A percentile compares a stretch with the other conserved stretches of the same genome.
phyloP scores from a whole-genome alignment of 768 basidiomycete genomes.

The Pisolithus tinctorius region DNA sequence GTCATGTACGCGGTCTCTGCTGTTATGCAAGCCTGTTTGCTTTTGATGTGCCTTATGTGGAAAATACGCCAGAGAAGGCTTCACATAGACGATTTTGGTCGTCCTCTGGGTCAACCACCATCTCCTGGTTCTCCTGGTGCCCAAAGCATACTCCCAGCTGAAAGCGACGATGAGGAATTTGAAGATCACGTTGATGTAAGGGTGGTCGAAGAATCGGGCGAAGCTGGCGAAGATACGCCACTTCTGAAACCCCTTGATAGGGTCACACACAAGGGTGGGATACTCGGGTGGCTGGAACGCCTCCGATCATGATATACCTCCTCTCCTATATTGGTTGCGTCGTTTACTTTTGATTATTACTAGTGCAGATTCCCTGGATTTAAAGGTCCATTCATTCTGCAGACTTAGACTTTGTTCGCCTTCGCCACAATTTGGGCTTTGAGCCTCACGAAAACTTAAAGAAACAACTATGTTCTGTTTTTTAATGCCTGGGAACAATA shows the following conservation, averaged over 20 bases:
- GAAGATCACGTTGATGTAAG: neutral
- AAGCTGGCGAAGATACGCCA: neutral
- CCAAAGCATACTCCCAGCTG: neutral
- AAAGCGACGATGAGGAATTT: neutral
- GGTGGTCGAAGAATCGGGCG: neutral
- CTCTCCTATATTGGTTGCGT: too few relatives aligned
- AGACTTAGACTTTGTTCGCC: too few relatives aligned
- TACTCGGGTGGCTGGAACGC: neutral
- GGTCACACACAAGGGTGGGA: neutral
- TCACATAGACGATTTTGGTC: constrained; percentile 87
- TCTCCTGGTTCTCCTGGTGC: neutral
- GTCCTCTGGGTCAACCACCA: constrained; percentile 30
- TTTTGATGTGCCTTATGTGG: constrained; percentile 84
- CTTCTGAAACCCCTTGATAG: neutral
- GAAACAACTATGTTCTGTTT: too few relatives aligned
- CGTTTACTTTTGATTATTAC: too few relatives aligned
- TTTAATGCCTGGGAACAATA: too few relatives aligned
- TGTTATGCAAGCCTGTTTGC: constrained; percentile 72
- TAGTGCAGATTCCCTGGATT: too few relatives aligned
- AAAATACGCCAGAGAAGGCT: constrained; percentile 68
- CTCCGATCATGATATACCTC: neutral
- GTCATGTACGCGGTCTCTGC: constrained; percentile 76
- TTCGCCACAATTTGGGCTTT: too few relatives aligned
- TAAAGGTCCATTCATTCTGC: too few relatives aligned
- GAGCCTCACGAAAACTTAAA: too few relatives aligned